Percentiles rank a stretch among this genome's conserved stretches.
phyloP scores from a whole-genome alignment of 1,284 basidiomycete genomes.

The Jaminaea rosea region DNA sequence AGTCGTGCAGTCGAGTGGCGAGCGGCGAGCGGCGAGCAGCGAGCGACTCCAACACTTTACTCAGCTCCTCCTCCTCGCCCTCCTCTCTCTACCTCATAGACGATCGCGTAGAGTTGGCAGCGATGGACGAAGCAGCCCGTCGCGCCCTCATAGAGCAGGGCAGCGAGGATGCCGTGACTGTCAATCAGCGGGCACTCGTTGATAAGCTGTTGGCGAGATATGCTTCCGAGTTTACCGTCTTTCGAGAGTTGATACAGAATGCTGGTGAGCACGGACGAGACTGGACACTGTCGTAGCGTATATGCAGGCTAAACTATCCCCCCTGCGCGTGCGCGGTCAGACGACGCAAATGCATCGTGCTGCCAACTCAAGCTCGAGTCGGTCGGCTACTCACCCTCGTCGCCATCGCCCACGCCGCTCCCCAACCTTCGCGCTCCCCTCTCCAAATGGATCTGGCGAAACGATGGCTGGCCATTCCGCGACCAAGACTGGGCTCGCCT shows the following conservation, averaged over 20 bases:
- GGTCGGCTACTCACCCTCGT: neutral
- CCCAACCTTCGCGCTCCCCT: conserved; percentile 44
- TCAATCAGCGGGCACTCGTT: conserved; percentile 66
- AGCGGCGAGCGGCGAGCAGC: too few relatives aligned
- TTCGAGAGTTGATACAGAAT: too few relatives aligned
- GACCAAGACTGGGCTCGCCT: conserved; percentile 44
- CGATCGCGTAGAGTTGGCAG: too few relatives aligned
- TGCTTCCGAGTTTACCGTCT: conserved; percentile 71
- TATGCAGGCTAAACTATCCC: too few relatives aligned
- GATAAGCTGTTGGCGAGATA: conserved; percentile 73
- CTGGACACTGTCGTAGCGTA: too few relatives aligned
- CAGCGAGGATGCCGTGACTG: conserved; percentile 66
- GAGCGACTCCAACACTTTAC: too few relatives aligned
- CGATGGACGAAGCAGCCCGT: conserved; percentile 8
- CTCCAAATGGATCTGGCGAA: conserved; percentile 59
- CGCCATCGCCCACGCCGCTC: conserved; percentile 12
- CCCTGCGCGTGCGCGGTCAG: conserved; percentile 82
- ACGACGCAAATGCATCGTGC: conserved; percentile 69
- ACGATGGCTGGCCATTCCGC: conserved; percentile 59
- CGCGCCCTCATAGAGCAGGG: conserved; percentile 26
- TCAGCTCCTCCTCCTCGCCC: too few relatives aligned
- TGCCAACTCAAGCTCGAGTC: conserved; percentile 44
- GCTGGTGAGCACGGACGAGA: too few relatives aligned
- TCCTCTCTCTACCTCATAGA: too few relatives aligned
- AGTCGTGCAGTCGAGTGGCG: too few relatives aligned